These are phyloP conservation scores for Papilionanthe hybrid DNA, from an alignment of 116 monocot genomes.

Conservation along the genomic window DNA sequence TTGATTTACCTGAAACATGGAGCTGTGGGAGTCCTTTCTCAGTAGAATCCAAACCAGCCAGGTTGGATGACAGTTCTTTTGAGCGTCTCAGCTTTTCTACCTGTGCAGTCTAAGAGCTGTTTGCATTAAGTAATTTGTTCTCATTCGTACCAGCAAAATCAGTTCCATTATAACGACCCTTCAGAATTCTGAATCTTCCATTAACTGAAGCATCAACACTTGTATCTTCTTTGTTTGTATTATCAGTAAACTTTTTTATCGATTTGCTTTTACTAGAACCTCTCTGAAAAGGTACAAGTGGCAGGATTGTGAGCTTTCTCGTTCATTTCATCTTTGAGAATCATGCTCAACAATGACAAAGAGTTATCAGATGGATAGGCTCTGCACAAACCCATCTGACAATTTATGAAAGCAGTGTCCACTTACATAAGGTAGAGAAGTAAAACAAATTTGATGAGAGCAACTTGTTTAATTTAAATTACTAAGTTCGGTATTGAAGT, in stretches of 20 bases:
- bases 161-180: slow-evolving; percentile 3
- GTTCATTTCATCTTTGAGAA: too few relatives aligned
- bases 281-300: background rate
- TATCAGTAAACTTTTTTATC: background rate
- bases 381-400: too few relatives aligned
- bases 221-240: background rate
- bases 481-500: too few relatives aligned
- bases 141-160: background rate
- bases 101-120: background rate
- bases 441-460: too few relatives aligned
- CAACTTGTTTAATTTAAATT: too few relatives aligned
- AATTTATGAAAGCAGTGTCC: too few relatives aligned
- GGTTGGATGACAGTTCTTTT: slow-evolving; percentile 1
- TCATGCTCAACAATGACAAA: too few relatives aligned
- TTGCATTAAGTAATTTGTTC: background rate
- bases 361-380: too few relatives aligned
- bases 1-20: too few relatives aligned
- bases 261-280: background rate
- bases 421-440: too few relatives aligned
- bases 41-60: slow-evolving; percentile 3
- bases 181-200: background rate
- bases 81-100: background rate
- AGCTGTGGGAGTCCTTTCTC: too few relatives aligned
- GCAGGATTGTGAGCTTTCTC: background rate
- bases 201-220: background rate